Evolutionary conservation across 805 yeast genomes (phyloP).

Genomic region (Candida anglica): DNA sequence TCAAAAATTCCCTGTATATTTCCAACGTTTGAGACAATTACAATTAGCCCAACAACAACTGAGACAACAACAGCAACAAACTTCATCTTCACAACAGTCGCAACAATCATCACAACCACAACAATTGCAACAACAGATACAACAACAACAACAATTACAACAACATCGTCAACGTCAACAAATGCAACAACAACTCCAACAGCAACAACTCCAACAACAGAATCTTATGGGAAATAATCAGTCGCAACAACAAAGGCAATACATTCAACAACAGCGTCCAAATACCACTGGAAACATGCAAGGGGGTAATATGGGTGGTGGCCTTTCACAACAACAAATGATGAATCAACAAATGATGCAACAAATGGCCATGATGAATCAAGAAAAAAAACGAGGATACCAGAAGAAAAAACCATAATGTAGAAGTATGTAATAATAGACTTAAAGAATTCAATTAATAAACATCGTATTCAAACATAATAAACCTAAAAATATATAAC

Average conservation of each 20-base stretch:
- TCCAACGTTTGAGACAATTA: constrained; percentile 33
- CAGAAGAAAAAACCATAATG: constrained; percentile 2
- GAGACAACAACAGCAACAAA: constrained; percentile 6
- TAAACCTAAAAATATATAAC: no score
- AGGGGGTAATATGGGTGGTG: constrained; percentile 5
- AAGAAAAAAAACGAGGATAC: constrained; percentile 5
- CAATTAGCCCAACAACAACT: constrained; percentile 28
- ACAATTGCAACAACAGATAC: constrained; percentile 6
- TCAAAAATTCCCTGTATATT: constrained; percentile 33
- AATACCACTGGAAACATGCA: constrained; percentile 6
- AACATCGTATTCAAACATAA: no score
- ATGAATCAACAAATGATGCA: constrained; percentile 13
- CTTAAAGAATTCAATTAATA: background rate
- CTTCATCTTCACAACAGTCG: constrained; percentile 4
- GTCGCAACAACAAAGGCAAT: constrained; percentile 7
- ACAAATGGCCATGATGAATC: constrained; percentile 5
- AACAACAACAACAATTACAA: constrained; percentile 11
- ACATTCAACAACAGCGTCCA: constrained; percentile 7
- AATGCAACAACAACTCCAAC: constrained; percentile 8
- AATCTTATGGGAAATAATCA: constrained; percentile 5
- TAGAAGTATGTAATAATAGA: constrained; percentile 4
- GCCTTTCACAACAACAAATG: constrained; percentile 11
- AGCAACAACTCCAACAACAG: constrained; percentile 9
- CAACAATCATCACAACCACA: constrained; percentile 12
- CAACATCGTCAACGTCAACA: constrained; percentile 3